phyloP scores from a whole-genome alignment of 2,329 filamentous ascomycete species.

The Rosellinia necatrix region DNA sequence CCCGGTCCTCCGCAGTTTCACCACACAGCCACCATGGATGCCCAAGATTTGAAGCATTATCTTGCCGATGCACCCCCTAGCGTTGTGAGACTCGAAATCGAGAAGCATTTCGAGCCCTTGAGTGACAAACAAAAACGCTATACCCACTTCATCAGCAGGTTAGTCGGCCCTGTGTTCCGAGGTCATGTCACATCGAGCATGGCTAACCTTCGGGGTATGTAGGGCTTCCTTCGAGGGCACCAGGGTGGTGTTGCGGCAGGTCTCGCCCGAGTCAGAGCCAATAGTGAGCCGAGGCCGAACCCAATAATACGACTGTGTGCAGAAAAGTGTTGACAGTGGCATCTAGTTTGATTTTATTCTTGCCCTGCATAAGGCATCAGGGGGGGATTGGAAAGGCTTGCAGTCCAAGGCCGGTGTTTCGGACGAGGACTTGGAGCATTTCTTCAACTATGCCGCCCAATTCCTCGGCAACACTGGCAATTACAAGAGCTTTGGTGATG shows the following conservation, averaged over 20 bases:
- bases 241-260: slow-evolving; percentile 78
- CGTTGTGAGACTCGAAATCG: slow-evolving; percentile 85
- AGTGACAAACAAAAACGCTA: slow-evolving; percentile 82
- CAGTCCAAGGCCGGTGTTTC: slow-evolving; percentile 67
- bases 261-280: slow-evolving; percentile 78
- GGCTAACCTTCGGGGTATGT: slow-evolving; percentile 17
- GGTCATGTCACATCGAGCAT: slow-evolving; percentile 15
- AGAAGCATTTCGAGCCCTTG: slow-evolving; percentile 86
- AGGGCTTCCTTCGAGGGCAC: slow-evolving; percentile 79
- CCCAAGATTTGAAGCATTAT: slow-evolving; percentile 72
- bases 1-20: slow-evolving; percentile 22
- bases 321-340: slow-evolving; percentile 20
- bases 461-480: slow-evolving; percentile 83
- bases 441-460: slow-evolving; percentile 77
- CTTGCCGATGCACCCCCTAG: slow-evolving; percentile 89
- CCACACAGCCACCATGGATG: slow-evolving; percentile 54
- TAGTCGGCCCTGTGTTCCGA: slow-evolving; percentile 32
- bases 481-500: slow-evolving; percentile 86
- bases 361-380: slow-evolving; percentile 66
- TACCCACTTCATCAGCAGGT: slow-evolving; percentile 87
- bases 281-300: slow-evolving; percentile 50
- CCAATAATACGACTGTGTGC: slow-evolving; percentile 6
- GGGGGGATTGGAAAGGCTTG: slow-evolving; percentile 73
- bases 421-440: slow-evolving; percentile 66
- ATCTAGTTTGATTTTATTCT: slow-evolving; percentile 77